phyloP scores from a whole-genome alignment of 805 yeast genomes.

The Yarrowia sp. region DNA sequence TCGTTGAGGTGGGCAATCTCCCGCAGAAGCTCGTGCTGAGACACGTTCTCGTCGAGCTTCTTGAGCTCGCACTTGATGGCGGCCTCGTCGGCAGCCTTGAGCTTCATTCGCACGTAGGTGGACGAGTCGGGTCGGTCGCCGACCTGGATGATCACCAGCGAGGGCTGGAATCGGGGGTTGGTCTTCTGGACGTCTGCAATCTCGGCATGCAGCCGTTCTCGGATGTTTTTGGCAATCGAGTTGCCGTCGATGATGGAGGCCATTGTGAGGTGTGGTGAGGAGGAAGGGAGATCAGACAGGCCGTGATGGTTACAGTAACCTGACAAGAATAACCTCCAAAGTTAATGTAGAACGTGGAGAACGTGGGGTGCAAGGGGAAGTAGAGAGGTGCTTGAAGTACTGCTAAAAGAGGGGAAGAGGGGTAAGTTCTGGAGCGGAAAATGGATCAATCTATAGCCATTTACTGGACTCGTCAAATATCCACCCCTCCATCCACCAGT shows the following conservation, averaged over 20 bases:
- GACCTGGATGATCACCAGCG: slow-evolving; percentile 84
- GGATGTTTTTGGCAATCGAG: slow-evolving; percentile 49
- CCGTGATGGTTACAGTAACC: too few relatives aligned
- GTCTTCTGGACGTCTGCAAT: slow-evolving; percentile 55
- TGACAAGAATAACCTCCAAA: slow-evolving; percentile 20
- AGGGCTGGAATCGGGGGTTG: slow-evolving; percentile 68
- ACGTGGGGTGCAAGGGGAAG: slow-evolving; percentile 14
- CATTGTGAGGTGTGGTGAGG: slow-evolving; percentile 17
- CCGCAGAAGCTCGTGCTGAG: slow-evolving; percentile 64
- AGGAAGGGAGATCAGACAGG: background rate
- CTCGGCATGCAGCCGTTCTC: slow-evolving; percentile 60
- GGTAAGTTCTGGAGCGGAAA: background rate
- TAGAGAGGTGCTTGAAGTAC: too few relatives aligned
- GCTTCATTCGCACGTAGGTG: slow-evolving; percentile 89
- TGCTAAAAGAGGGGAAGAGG: background rate
- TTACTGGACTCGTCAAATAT: background rate
- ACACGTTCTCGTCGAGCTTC: slow-evolving; percentile 66
- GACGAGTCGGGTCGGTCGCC: slow-evolving; percentile 91
- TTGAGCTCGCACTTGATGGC: slow-evolving; percentile 72
- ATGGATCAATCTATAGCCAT: too few relatives aligned
- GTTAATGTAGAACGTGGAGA: slow-evolving; percentile 7
- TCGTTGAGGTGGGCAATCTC: slow-evolving; percentile 70
- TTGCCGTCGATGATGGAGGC: slow-evolving; percentile 39
- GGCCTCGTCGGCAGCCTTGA: slow-evolving; percentile 85
- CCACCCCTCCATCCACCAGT: background rate